phyloP scores from a whole-genome alignment of 176 grass and related monocot species.

The Carex scoparia region DNA sequence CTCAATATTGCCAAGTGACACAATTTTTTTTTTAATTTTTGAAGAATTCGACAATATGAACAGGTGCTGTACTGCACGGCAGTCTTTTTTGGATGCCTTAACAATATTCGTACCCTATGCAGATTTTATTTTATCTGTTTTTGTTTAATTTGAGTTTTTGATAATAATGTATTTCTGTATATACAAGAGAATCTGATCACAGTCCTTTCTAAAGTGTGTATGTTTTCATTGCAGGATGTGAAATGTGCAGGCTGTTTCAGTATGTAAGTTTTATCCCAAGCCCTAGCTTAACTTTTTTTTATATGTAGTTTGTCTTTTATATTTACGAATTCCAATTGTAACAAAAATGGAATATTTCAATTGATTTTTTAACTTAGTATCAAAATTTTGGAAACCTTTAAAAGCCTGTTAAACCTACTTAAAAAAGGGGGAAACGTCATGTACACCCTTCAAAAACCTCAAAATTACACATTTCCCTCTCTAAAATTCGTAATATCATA shows the following conservation, averaged over 20 bases:
- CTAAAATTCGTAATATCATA: too few relatives aligned
- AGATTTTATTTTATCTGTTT: background rate
- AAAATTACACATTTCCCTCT: too few relatives aligned
- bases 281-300: background rate
- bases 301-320: background rate
- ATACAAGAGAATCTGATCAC: background rate
- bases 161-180: background rate
- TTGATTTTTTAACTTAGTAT: background rate
- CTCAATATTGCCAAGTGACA: background rate
- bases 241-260: slow-evolving; percentile 66
- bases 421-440: too few relatives aligned
- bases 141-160: background rate
- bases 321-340: background rate
- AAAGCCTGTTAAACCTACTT: background rate
- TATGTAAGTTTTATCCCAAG: slow-evolving; percentile 40
- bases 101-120: background rate
- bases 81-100: background rate
- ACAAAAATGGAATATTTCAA: background rate
- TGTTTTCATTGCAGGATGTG: slow-evolving; percentile 43
- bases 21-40: background rate
- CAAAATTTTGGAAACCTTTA: background rate
- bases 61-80: background rate
- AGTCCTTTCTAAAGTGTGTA: background rate
- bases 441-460: too few relatives aligned
- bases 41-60: background rate